Evolutionary conservation across 192 early-diverging fungal species (phyloP), one percentile per base, ranked within the genome.

Genomic region (Dimargaris xerosporica): DNA sequence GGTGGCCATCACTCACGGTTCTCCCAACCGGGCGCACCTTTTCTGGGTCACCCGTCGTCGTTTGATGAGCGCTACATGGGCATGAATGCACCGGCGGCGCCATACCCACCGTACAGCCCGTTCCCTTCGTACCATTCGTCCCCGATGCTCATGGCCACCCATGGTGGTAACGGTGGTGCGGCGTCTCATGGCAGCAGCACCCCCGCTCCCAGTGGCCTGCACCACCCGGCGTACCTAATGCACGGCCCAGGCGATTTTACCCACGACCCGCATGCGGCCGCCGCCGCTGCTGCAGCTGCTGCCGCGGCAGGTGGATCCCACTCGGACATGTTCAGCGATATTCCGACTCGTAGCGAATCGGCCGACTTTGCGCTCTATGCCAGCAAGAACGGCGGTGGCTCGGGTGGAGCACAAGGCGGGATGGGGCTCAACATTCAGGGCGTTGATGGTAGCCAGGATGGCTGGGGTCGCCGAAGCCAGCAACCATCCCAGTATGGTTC

Each of bases 101-200:
- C 29, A 0, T 59, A 59, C 56, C 56, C 56, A 42, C 31, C 12
- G 29, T 59, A 59, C 41, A 59, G 34, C 34, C 26, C 56, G 2
- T 59, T 59, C 56, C 56, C 56, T 3, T n/a, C 56, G 3, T 59
- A 59, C 56, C 56, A 59, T 9, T 59, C 56, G 0, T 59, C 56
- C 16, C 56, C 56, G 31, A 59, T 59, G 56, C 12, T 59, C 31
- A 42, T 59, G 31, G 10, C 11, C 19, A 15, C 10, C 50, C 19
- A 23, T 10, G 50, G 50, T 51, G n/a, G 13, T 23, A 51, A n/a
- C 13, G 6, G 5, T 21, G 50, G 50, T n/a, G 9, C 56, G 3
- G 39, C 28, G 19, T 13, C 56, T 15, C 13, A 19, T 17, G 56
- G 31, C 31, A 16, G 23, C 41, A 30, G 16, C 31, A 28, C 29